Conservation (phyloP, 768 basidiomycete genomes). For the Hericium coralloides region DNA sequence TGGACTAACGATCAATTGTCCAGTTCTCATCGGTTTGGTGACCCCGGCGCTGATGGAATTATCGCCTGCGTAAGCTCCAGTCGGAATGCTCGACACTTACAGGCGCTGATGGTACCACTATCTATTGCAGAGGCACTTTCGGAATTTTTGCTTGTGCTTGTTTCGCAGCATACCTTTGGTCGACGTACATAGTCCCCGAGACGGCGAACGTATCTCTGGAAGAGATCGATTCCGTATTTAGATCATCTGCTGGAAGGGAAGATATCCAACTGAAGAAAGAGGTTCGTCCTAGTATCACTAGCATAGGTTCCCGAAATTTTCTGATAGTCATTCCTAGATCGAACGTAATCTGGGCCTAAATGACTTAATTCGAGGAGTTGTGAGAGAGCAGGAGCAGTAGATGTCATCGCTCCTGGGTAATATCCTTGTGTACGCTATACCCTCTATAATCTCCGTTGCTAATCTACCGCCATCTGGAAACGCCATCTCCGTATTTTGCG, state of each 20-base stretch:
- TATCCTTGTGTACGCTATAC: no score
- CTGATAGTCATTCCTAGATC: slow-evolving; percentile 31
- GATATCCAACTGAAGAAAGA: slow-evolving; percentile 41
- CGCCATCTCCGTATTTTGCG: no score
- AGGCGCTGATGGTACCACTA: no score
- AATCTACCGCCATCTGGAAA: no score
- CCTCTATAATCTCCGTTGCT: no score
- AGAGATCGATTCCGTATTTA: slow-evolving; percentile 65
- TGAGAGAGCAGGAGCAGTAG: not conserved
- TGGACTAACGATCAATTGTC: not conserved
- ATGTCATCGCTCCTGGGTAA: no score
- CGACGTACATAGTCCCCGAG: slow-evolving; percentile 61
- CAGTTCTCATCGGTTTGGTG: slow-evolving; percentile 69
- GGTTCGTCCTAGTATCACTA: slow-evolving; percentile 26
- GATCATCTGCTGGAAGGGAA: slow-evolving; percentile 45
- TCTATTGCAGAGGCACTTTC: slow-evolving; percentile 49
- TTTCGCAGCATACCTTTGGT: slow-evolving; percentile 61
- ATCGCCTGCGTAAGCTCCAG: slow-evolving; percentile 43
- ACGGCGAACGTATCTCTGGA: slow-evolving; percentile 71
- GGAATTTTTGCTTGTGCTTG: slow-evolving; percentile 57
- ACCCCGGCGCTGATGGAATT: slow-evolving; percentile 57
- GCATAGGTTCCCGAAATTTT: no score
- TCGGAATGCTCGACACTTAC: not conserved
- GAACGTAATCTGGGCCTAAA: slow-evolving; percentile 47
- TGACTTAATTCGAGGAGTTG: slow-evolving; percentile 33